Evolutionary conservation across 768 basidiomycete genomes (phyloP).

Genomic region (Piloderma croceum): DNA sequence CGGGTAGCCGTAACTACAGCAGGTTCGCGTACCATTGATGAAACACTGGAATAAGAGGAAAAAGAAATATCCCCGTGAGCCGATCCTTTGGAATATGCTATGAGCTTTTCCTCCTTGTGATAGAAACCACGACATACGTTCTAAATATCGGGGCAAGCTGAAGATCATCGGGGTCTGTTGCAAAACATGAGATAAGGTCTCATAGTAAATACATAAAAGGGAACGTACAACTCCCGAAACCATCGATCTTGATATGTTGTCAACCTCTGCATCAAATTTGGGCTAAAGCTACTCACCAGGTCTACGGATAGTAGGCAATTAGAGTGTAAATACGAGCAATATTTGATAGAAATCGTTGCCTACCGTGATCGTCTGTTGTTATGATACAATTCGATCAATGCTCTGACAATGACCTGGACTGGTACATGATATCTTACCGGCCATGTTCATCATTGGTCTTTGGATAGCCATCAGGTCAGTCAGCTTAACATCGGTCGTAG

Average conservation of each 20-base stretch:
- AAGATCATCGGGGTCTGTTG: constrained; percentile 73
- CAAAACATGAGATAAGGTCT: constrained; percentile 4
- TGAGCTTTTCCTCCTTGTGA: too few species aligned
- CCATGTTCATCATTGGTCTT: constrained; percentile 87
- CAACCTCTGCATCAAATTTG: neutral
- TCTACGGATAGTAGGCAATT: constrained; percentile 30
- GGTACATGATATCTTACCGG: constrained; percentile 41
- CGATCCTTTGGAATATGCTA: constrained; percentile 71
- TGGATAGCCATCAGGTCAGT: neutral
- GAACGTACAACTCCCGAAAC: constrained; percentile 73
- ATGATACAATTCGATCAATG: constrained; percentile 2
- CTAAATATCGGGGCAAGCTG: constrained; percentile 69
- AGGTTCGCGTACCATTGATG: constrained; percentile 53
- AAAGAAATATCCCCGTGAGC: constrained; percentile 82
- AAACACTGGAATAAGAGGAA: constrained; percentile 94
- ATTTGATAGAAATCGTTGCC: constrained; percentile 19
- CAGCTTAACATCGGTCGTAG: constrained; percentile 2
- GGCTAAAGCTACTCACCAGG: constrained; percentile 32
- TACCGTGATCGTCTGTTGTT: constrained; percentile 73
- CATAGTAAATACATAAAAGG: neutral
- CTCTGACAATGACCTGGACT: constrained; percentile 2
- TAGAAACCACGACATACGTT: constrained; percentile 38
- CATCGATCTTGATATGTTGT: constrained; percentile 74
- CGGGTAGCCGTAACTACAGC: constrained; percentile 4
- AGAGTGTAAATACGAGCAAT: neutral